Evolutionary conservation across 2,329 filamentous ascomycete genomes (phyloP).

Genomic region (Trichoderma oligosporum): DNA sequence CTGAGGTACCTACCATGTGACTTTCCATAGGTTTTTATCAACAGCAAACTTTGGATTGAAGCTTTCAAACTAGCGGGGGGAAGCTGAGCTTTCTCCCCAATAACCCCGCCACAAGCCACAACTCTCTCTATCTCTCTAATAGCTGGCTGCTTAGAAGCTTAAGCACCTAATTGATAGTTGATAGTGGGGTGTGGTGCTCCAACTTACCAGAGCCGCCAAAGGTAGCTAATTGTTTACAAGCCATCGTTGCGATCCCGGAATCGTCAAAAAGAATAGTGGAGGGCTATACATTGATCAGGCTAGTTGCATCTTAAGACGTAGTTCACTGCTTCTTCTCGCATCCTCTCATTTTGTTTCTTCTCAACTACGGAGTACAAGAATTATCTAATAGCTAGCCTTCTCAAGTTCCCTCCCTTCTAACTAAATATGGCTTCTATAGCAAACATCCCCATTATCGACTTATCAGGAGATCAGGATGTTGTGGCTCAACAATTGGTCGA

Average conservation of each 20-base stretch:
- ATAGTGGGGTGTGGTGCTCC: conserved; percentile 10
- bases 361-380: too few relatives aligned
- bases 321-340: too few relatives aligned
- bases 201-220: background rate
- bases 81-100: background rate
- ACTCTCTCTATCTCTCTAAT: too few relatives aligned
- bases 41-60: too few relatives aligned
- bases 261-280: background rate
- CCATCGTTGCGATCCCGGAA: conserved; percentile 6
- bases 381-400: too few relatives aligned
- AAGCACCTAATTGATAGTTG: background rate
- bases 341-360: too few relatives aligned
- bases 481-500: conserved; percentile 68
- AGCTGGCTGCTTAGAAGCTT: background rate
- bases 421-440: conserved; percentile 32
- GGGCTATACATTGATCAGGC: background rate
- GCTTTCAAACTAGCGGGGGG: conserved; percentile 4
- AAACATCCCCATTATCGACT: conserved; percentile 77
- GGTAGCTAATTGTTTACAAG: background rate
- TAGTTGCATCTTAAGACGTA: too few relatives aligned
- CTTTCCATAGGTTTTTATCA: too few relatives aligned
- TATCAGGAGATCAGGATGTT: conserved; percentile 54
- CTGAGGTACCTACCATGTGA: too few relatives aligned
- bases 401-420: background rate
- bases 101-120: background rate